phyloP scores from a whole-genome alignment of 371 early-diverging fungal genomes.

The Mortierella sp. region DNA sequence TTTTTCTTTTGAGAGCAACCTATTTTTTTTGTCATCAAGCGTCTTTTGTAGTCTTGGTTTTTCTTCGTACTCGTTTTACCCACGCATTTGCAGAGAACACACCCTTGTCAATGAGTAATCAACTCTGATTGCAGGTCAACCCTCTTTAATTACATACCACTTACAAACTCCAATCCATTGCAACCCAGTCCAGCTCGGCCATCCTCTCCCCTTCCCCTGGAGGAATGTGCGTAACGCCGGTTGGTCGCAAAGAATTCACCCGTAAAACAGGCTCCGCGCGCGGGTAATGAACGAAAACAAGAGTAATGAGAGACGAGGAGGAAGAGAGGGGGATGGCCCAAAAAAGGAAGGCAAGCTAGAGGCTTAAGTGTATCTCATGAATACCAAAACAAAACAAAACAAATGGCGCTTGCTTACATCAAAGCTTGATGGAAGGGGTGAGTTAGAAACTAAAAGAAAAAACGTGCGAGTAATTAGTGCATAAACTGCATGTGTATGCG shows the following conservation, averaged over 20 bases:
- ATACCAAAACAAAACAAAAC: background rate
- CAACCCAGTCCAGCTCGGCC: background rate
- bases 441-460: background rate
- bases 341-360: constrained; percentile 5
- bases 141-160: too few relatives aligned
- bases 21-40: too few relatives aligned
- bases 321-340: background rate
- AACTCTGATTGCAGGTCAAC: too few relatives aligned
- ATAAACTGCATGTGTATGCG: background rate
- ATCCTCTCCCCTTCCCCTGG: background rate
- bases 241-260: background rate
- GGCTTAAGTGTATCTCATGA: background rate
- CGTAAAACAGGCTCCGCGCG: background rate
- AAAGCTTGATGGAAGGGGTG: too few relatives aligned
- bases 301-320: too few relatives aligned
- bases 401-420: background rate
- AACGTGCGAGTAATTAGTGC: constrained; percentile 3
- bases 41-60: too few relatives aligned
- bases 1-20: too few relatives aligned
- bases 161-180: background rate
- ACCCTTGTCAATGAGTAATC: too few relatives aligned
- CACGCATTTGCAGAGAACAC: too few relatives aligned
- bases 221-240: background rate
- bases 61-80: too few relatives aligned
- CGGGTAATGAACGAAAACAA: too few relatives aligned